Conservation (phyloP, 1,284 basidiomycete genomes). For the Puccinia hordei region DNA sequence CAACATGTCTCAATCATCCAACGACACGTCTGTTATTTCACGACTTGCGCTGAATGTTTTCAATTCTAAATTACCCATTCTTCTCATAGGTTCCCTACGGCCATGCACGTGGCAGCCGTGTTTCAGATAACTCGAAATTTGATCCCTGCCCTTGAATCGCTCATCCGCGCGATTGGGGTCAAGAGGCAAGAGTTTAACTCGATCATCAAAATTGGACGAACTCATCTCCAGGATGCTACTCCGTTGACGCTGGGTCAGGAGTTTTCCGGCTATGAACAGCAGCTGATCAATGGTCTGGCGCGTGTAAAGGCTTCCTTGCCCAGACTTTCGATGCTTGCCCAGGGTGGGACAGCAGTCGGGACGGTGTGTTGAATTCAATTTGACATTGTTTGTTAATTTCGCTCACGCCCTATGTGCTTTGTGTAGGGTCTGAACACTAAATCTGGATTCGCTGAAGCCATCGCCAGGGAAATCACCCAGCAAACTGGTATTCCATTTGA, state of each 20-base stretch:
- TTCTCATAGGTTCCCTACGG: conserved; percentile 83
- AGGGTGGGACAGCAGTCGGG: conserved; percentile 98
- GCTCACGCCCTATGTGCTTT: not conserved
- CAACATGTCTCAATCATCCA: conserved; percentile 98
- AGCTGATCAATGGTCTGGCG: conserved; percentile 85
- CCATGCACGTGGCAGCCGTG: conserved; percentile 97
- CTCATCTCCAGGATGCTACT: conserved; percentile 89
- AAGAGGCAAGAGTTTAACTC: conserved; percentile 80
- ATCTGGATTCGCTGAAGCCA: conserved; percentile 91
- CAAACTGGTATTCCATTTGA: conserved; percentile 87
- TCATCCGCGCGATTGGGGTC: conserved; percentile 77
- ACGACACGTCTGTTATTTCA: conserved; percentile 74
- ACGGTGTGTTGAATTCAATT: conserved; percentile 67
- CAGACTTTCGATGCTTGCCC: conserved; percentile 84
- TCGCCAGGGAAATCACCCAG: conserved; percentile 88
- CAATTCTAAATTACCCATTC: not conserved
- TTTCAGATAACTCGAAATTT: conserved; percentile 79
- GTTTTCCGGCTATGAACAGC: conserved; percentile 97
- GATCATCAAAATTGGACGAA: conserved; percentile 99
- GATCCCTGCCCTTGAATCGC: conserved; percentile 80
- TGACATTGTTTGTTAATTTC: conserved; percentile 20
- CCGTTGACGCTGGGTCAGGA: conserved; percentile 97
- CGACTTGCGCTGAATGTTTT: conserved; percentile 35
- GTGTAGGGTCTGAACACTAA: conserved; percentile 92
- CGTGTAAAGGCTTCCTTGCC: conserved; percentile 81